These are phyloP conservation scores for Nematocida major DNA, from an alignment of 371 early-diverging fungal species.

Conservation along the genomic window DNA sequence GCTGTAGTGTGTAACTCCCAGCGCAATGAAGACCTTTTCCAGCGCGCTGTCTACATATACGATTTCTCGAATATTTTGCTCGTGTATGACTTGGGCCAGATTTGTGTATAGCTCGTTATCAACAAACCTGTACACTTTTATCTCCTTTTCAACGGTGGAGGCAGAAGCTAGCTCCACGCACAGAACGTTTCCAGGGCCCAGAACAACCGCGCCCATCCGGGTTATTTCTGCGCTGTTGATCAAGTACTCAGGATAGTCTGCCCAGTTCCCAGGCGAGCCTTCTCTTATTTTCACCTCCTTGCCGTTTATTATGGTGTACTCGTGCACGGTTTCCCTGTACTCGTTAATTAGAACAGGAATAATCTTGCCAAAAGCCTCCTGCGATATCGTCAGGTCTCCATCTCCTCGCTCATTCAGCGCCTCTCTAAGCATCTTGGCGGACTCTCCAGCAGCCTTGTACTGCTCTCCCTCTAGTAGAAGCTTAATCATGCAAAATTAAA, in stretches of 20 bases:
- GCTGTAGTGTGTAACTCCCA: slow-evolving; percentile 35
- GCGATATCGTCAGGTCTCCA: not conserved
- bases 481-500: slow-evolving; percentile 27
- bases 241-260: slow-evolving; percentile 61
- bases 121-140: slow-evolving; percentile 36
- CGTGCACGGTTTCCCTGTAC: slow-evolving; percentile 53
- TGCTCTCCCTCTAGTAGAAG: not conserved
- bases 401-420: slow-evolving; percentile 27
- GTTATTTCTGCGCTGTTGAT: slow-evolving; percentile 41
- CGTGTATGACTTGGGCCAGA: slow-evolving; percentile 51
- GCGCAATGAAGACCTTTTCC: slow-evolving; percentile 30
- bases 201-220: slow-evolving; percentile 41
- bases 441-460: not conserved
- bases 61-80: slow-evolving; percentile 60
- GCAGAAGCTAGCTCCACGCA: slow-evolving; percentile 20
- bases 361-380: not conserved
- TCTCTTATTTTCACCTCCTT: slow-evolving; percentile 23
- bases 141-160: slow-evolving; percentile 31
- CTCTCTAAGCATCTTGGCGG: slow-evolving; percentile 1
- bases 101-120: slow-evolving; percentile 64
- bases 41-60: slow-evolving; percentile 52
- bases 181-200: not conserved
- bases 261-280: slow-evolving; percentile 62
- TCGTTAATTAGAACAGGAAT: slow-evolving; percentile 1
- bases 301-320: slow-evolving; percentile 52